phyloP scores from a whole-genome alignment of 1,284 basidiomycete species.

The Tausonia pullulans region DNA sequence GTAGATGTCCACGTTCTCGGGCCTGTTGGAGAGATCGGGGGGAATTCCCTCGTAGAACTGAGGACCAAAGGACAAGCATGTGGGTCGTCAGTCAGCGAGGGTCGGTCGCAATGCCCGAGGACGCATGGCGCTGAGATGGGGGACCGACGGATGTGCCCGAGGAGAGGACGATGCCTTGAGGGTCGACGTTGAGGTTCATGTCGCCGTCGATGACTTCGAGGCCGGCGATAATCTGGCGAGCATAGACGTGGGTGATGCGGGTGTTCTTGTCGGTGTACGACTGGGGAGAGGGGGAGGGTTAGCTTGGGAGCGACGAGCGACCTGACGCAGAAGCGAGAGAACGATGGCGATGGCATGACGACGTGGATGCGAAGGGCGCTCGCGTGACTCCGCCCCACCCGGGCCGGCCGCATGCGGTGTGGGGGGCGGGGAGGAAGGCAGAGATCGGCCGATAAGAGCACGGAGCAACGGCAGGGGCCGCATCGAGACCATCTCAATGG shows the following conservation, averaged over 20 bases:
- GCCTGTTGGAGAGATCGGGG: constrained; percentile 4
- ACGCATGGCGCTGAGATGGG: constrained; percentile 15
- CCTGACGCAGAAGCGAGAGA: background rate
- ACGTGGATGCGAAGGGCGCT: background rate
- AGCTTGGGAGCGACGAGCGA: constrained; percentile 27
- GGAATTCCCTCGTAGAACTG: constrained; percentile 53
- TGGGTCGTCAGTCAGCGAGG: background rate
- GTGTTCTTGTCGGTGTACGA: constrained; percentile 76
- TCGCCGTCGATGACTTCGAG: constrained; percentile 78
- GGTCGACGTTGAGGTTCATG: constrained; percentile 72
- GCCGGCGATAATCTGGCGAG: constrained; percentile 66
- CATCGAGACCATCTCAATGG: too few relatives aligned
- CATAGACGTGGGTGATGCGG: constrained; percentile 73
- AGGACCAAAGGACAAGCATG: constrained; percentile 3
- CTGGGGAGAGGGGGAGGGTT: constrained; percentile 37
- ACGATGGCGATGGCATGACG: constrained; percentile 17
- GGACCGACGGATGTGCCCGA: constrained; percentile 64
- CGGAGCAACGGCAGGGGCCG: too few relatives aligned
- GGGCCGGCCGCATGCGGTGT: background rate
- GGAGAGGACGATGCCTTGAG: constrained; percentile 60
- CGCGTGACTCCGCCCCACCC: too few relatives aligned
- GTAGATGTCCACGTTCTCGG: background rate
- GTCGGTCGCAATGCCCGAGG: background rate
- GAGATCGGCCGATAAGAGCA: too few relatives aligned
- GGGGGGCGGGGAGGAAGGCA: constrained; percentile 24